Evolutionary conservation across 2,329 filamentous ascomycete species (phyloP).

Genomic region (Lachnellula subtilissima): DNA sequence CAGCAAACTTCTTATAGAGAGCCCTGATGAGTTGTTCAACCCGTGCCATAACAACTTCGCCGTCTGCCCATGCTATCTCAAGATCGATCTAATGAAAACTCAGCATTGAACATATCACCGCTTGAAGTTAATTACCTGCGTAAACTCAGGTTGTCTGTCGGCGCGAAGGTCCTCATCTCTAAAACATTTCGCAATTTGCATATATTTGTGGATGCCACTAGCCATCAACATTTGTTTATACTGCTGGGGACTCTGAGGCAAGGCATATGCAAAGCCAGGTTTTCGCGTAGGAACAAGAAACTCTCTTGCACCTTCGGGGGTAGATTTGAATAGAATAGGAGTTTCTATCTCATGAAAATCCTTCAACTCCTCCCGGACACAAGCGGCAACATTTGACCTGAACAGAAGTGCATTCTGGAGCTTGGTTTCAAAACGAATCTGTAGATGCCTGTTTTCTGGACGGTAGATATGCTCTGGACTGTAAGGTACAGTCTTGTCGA

Average conservation of each 20-base stretch:
- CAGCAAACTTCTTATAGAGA: conserved; percentile 19
- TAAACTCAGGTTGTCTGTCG: conserved; percentile 95
- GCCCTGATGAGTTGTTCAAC: conserved; percentile 26
- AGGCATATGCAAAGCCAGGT: conserved; percentile 74
- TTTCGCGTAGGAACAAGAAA: conserved; percentile 86
- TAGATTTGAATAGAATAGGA: conserved; percentile 93
- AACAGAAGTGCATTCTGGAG: conserved; percentile 66
- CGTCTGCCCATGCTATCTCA: conserved; percentile 82
- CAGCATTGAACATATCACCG: background rate
- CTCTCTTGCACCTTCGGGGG: conserved; percentile 89
- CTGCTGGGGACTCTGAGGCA: conserved; percentile 95
- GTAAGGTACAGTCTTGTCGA: conserved; percentile 72
- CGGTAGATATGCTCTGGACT: conserved; percentile 67
- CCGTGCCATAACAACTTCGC: conserved; percentile 60
- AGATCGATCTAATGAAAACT: conserved; percentile 64
- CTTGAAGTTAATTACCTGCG: conserved; percentile 54
- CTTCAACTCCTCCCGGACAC: conserved; percentile 39
- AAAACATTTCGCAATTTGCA: conserved; percentile 91
- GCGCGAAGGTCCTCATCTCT: conserved; percentile 90
- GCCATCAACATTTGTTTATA: conserved; percentile 99
- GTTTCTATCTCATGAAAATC: conserved; percentile 67
- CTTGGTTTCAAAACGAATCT: conserved; percentile 69
- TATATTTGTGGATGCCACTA: conserved; percentile 75
- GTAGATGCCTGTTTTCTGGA: conserved; percentile 71
- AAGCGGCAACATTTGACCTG: conserved; percentile 54